phyloP scores from a whole-genome alignment of 495 filamentous ascomycete genomes.

The Pyronema omphalodes region DNA sequence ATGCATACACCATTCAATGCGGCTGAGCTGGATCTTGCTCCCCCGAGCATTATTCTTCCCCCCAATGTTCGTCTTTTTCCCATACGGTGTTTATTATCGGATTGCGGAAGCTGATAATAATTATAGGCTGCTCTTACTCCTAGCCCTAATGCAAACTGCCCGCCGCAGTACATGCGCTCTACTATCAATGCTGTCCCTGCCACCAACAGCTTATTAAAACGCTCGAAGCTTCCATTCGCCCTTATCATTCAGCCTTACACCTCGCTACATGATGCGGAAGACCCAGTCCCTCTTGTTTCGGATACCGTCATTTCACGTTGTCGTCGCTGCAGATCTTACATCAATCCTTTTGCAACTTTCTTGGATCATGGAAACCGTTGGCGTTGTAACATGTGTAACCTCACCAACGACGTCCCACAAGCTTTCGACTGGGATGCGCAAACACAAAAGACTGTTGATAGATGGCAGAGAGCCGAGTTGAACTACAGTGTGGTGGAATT shows the following conservation, averaged over 20 bases:
- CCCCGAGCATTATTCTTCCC: conserved; percentile 77
- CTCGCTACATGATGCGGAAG: conserved; percentile 79
- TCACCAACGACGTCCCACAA: conserved; percentile 96
- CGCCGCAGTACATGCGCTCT: conserved; percentile 85
- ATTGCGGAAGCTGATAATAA: conserved; percentile 23
- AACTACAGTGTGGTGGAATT: conserved; percentile 94
- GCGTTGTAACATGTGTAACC: conserved; percentile 98
- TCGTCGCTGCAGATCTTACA: conserved; percentile 85
- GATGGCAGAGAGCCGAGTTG: conserved; percentile 75
- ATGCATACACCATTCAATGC: conserved; percentile 86
- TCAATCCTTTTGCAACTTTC: conserved; percentile 93
- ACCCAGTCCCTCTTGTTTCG: conserved; percentile 74
- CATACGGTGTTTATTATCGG: neutral
- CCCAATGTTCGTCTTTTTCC: conserved; percentile 52
- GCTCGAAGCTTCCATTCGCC: conserved; percentile 86
- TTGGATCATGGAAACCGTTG: conserved; percentile 92
- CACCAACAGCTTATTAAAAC: conserved; percentile 79
- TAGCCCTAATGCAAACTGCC: conserved; percentile 80
- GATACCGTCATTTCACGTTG: conserved; percentile 96
- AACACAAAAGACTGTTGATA: conserved; percentile 70
- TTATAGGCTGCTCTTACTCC: conserved; percentile 73
- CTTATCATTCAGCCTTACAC: conserved; percentile 91
- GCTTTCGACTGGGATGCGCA: conserved; percentile 96
- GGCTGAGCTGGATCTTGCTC: conserved; percentile 76
- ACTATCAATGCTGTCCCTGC: conserved; percentile 87